Evolutionary conservation across 1,284 basidiomycete species (phyloP).

Genomic region (Cutaneotrichosporon dermatis): DNA sequence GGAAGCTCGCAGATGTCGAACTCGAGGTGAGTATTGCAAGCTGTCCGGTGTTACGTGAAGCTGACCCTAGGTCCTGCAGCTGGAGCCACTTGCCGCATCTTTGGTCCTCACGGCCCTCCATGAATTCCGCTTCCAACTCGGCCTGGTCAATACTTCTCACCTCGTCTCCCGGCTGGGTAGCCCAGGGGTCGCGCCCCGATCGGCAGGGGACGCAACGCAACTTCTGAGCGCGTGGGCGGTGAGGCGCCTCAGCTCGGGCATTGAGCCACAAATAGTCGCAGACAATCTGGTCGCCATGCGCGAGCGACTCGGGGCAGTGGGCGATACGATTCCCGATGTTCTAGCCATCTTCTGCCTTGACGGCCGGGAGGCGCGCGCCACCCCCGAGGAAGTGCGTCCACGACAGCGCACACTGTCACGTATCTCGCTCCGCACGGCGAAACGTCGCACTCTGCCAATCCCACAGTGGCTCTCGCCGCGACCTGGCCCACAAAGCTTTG

Average conservation of each 20-base stretch:
- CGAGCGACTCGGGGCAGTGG: slow-evolving; percentile 10
- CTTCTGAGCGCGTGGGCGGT: slow-evolving; percentile 23
- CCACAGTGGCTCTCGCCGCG: slow-evolving; percentile 29
- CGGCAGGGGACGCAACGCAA: slow-evolving; percentile 3
- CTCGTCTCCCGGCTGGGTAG: slow-evolving; percentile 24
- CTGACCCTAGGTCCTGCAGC: slow-evolving; percentile 27
- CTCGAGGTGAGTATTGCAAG: slow-evolving; percentile 29
- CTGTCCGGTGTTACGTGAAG: too few species aligned
- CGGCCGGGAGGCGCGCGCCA: background rate
- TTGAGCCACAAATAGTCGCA: slow-evolving; percentile 16
- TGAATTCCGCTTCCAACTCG: slow-evolving; percentile 29
- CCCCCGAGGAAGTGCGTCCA: background rate
- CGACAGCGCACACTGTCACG: slow-evolving; percentile 16
- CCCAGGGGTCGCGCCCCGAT: background rate
- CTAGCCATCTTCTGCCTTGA: slow-evolving; percentile 14
- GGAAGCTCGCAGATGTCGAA: slow-evolving; percentile 41
- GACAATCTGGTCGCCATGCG: slow-evolving; percentile 11
- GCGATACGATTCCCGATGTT: slow-evolving; percentile 7
- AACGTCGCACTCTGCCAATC: slow-evolving; percentile 17
- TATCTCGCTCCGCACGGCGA: slow-evolving; percentile 8
- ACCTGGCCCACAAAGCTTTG: slow-evolving; percentile 1
- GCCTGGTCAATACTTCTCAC: slow-evolving; percentile 28
- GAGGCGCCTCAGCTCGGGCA: slow-evolving; percentile 23
- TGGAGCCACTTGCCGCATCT: slow-evolving; percentile 12
- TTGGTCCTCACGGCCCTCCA: slow-evolving; percentile 28